Conservation (phyloP, 148 eudicot genomes). For the Camellia lanceoleosa region DNA sequence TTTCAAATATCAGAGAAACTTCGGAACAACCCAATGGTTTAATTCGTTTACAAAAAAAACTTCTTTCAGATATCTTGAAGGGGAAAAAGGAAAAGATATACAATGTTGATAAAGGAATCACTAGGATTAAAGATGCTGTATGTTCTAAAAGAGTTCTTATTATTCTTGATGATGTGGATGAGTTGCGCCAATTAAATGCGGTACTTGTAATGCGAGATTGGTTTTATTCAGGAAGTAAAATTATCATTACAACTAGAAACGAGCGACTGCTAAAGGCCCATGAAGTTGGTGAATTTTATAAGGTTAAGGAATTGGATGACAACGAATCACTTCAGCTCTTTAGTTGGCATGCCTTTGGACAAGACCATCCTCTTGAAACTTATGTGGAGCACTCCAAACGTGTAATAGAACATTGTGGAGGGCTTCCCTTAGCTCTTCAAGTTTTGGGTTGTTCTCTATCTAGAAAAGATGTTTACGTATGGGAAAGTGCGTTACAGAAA, state of each 20-base stretch:
- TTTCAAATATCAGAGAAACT: neutral
- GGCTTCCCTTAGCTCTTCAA: slow-evolving; percentile 3
- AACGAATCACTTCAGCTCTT: slow-evolving; percentile 4
- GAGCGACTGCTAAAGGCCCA: neutral
- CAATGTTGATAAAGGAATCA: slow-evolving; percentile 9
- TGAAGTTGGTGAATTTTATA: neutral
- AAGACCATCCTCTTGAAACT: neutral
- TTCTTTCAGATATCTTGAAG: slow-evolving; percentile 4
- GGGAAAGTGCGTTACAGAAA: slow-evolving; percentile 5
- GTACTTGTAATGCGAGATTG: neutral
- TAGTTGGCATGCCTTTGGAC: slow-evolving; percentile 1
- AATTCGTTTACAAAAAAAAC: neutral
- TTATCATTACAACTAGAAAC: neutral
- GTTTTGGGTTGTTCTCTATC: neutral
- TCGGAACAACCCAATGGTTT: neutral
- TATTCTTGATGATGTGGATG: slow-evolving; percentile 8
- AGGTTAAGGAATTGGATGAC: neutral
- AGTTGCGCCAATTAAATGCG: neutral
- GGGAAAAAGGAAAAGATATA: neutral
- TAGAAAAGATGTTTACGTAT: neutral
- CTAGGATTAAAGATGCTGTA: neutral
- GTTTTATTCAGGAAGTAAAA: neutral
- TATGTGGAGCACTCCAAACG: neutral
- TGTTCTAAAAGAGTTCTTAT: neutral
- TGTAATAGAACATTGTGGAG: neutral